Evolutionary conservation across 163 green algal species (phyloP).

Genomic region (Scenedesmus sp.): DNA sequence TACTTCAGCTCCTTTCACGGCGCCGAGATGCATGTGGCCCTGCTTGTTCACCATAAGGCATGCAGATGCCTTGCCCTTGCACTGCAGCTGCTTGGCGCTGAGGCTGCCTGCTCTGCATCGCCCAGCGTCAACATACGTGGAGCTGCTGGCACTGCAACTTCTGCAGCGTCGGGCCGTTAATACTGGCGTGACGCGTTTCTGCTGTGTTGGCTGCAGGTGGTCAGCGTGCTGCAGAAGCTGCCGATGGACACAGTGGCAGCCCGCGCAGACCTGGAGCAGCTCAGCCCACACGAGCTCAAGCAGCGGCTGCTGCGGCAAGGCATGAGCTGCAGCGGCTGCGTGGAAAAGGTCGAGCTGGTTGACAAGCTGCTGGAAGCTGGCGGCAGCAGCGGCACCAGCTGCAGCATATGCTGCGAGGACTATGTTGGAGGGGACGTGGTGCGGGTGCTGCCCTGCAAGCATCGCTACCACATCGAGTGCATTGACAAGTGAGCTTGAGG

Average conservation of each 20-base stretch:
- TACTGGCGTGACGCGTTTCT: too few species aligned
- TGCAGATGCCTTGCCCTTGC: too few species aligned
- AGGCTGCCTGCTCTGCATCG: too few species aligned
- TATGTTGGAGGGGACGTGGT: slow-evolving; percentile 36
- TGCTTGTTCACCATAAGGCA: too few species aligned
- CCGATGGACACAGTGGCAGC: slow-evolving; percentile 13
- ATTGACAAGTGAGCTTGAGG: slow-evolving; percentile 1
- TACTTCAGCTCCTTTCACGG: too few species aligned
- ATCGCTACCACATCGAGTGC: slow-evolving; percentile 49
- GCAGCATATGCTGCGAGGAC: slow-evolving; percentile 47
- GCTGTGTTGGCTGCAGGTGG: slow-evolving; percentile 8
- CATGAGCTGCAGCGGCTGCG: slow-evolving; percentile 8
- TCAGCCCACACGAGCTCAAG: slow-evolving; percentile 12
- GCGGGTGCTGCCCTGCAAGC: slow-evolving; percentile 47
- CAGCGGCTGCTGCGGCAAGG: neutral
- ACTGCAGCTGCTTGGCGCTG: too few species aligned
- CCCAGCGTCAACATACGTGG: too few species aligned
- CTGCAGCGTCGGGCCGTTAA: too few species aligned
- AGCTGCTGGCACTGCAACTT: too few species aligned
- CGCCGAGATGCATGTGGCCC: too few species aligned
- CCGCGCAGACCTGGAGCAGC: slow-evolving; percentile 10
- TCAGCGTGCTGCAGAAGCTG: slow-evolving; percentile 34
- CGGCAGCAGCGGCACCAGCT: slow-evolving; percentile 46
- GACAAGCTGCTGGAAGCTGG: slow-evolving; percentile 18
- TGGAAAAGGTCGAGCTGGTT: slow-evolving; percentile 46